Evolutionary conservation across 768 basidiomycete genomes (phyloP).

Genomic region (Heimioporus sp.): DNA sequence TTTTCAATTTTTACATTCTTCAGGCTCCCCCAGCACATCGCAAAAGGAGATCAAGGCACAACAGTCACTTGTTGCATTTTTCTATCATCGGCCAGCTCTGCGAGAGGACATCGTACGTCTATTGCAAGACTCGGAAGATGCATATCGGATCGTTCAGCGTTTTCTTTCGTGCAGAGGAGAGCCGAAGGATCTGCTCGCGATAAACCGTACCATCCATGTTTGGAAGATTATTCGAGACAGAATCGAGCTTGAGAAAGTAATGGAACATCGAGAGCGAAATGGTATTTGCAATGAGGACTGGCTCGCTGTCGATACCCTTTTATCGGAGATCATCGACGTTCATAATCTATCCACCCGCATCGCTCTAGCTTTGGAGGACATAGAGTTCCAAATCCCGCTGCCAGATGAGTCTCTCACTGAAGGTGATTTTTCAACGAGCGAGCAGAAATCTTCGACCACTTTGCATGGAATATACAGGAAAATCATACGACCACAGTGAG

Average conservation of each 20-base stretch:
- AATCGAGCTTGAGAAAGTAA: constrained; percentile 53
- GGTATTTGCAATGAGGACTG: constrained; percentile 41
- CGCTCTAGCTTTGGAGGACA: constrained; percentile 41
- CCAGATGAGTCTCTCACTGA: constrained; percentile 22
- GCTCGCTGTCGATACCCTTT: constrained; percentile 51
- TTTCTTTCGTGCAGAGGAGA: constrained; percentile 71
- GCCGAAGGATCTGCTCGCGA: constrained; percentile 58
- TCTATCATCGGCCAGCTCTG: constrained; percentile 58
- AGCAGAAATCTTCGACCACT: constrained; percentile 19
- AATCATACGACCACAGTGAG: constrained; percentile 67
- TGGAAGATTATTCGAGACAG: constrained; percentile 56
- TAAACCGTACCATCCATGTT: constrained; percentile 57
- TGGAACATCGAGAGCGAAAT: constrained; percentile 40
- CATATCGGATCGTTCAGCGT: constrained; percentile 72
- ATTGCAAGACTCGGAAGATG: constrained; percentile 64
- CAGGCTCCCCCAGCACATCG: constrained; percentile 84
- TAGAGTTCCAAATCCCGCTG: constrained; percentile 18
- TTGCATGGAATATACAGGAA: constrained; percentile 41
- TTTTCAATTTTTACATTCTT: constrained; percentile 10
- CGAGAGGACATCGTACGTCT: constrained; percentile 58
- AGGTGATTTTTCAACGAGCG: constrained; percentile 14
- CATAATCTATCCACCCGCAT: constrained; percentile 56
- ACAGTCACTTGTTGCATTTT: constrained; percentile 75
- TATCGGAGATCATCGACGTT: constrained; percentile 53
- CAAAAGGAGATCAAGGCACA: constrained; percentile 66